Evolutionary conservation across 129 eudicot species (phyloP).

Genomic region (Arctium lappa): DNA sequence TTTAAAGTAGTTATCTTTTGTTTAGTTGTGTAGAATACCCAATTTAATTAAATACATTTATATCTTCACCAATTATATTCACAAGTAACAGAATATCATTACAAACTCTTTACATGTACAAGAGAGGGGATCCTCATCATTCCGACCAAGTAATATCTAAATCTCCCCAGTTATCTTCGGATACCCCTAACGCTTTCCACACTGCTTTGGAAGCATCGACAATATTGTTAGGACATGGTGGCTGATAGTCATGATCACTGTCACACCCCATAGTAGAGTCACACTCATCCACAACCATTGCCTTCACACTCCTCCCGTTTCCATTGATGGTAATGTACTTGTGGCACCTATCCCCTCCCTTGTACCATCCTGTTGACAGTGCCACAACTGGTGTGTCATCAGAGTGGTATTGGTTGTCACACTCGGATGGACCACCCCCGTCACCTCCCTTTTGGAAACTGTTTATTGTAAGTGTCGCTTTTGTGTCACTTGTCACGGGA

Average conservation of each 20-base stretch:
- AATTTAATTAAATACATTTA: neutral
- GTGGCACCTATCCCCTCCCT: slow-evolving; percentile 41
- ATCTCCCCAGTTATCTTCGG: slow-evolving; percentile 35
- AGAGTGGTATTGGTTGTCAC: slow-evolving; percentile 43
- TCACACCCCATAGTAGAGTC: slow-evolving; percentile 54
- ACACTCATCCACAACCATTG: slow-evolving; percentile 53
- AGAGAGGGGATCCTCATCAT: neutral
- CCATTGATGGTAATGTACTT: slow-evolving; percentile 35
- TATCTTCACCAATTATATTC: neutral
- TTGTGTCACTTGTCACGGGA: slow-evolving; percentile 27
- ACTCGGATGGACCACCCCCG: slow-evolving; percentile 53
- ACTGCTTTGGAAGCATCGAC: slow-evolving; percentile 52
- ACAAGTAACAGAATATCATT: neutral
- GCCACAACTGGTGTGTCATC: slow-evolving; percentile 47
- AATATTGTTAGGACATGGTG: slow-evolving; percentile 45
- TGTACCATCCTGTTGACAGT: slow-evolving; percentile 53
- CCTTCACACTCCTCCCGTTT: slow-evolving; percentile 32
- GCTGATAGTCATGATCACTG: slow-evolving; percentile 41
- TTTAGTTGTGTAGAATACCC: neutral
- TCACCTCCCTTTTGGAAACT: slow-evolving; percentile 50
- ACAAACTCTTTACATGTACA: neutral
- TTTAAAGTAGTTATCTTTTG: too few relatives aligned
- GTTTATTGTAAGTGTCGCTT: slow-evolving; percentile 42
- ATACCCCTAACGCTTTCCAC: slow-evolving; percentile 50
- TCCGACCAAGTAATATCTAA: slow-evolving; percentile 34